phyloP scores from a whole-genome alignment of 306 rosid species.

The Oxytropis ochrocephala region DNA sequence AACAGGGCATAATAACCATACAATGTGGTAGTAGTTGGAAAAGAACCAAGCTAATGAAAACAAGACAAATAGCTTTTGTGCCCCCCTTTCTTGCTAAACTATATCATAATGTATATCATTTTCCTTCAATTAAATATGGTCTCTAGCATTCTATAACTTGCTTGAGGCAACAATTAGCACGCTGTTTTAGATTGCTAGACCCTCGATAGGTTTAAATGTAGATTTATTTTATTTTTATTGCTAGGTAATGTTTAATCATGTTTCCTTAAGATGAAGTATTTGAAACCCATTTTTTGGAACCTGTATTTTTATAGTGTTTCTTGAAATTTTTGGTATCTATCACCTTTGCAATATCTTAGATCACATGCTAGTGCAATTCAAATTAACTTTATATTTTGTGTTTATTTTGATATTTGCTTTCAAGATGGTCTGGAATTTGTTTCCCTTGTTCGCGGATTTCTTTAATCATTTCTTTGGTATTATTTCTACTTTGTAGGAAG shows the following conservation, averaged over 20 bases:
- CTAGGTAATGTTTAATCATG: neutral
- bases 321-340: neutral
- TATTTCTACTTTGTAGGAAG: slow-evolving; percentile 45
- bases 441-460: slow-evolving; percentile 1
- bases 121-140: neutral
- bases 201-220: neutral
- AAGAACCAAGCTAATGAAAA: too few relatives aligned
- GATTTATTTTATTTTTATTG: neutral
- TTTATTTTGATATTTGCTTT: slow-evolving; percentile 4
- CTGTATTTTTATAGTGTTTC: neutral
- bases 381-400: neutral
- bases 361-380: neutral
- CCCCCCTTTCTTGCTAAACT: too few relatives aligned
- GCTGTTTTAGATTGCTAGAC: neutral
- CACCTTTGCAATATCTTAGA: neutral
- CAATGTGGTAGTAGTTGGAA: too few relatives aligned
- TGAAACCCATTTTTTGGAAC: neutral
- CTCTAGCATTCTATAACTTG: neutral
- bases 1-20: too few relatives aligned
- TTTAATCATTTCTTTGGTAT: slow-evolving; percentile 12
- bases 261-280: neutral
- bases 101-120: too few relatives aligned
- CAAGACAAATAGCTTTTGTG: too few relatives aligned
- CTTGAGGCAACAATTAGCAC: neutral
- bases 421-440: slow-evolving; percentile 1